These are phyloP conservation scores for Umbelopsis sp. DNA, from an alignment of 192 early-diverging fungal species.

Conservation along the genomic window DNA sequence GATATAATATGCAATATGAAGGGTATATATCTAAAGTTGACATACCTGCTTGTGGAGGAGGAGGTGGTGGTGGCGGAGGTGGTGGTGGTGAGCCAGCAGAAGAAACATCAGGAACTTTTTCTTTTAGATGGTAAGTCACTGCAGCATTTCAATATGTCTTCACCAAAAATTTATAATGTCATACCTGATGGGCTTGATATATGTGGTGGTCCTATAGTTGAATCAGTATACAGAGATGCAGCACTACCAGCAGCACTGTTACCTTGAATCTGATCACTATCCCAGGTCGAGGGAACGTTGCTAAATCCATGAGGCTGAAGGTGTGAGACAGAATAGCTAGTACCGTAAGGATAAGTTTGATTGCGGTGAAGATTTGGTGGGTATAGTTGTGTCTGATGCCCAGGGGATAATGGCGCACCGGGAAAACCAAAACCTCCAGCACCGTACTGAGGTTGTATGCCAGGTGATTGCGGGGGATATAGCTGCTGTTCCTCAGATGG, in stretches of 20 bases:
- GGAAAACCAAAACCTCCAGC: not conserved
- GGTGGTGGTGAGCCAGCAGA: not conserved
- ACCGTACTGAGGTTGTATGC: not conserved
- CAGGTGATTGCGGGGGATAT: not conserved
- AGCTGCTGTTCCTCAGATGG: not conserved
- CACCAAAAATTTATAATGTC: not conserved
- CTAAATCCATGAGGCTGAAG: not conserved
- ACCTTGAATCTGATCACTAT: not conserved
- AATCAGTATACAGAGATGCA: not conserved
- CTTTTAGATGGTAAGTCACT: not conserved
- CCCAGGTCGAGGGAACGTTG: not conserved
- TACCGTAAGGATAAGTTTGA: not conserved
- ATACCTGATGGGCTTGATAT: not conserved
- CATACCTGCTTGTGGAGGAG: slow-evolving; percentile 39
- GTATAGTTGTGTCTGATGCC: not conserved
- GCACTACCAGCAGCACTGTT: not conserved
- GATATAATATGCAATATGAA: too few relatives aligned
- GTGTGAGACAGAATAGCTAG: not conserved
- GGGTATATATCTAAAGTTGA: too few relatives aligned
- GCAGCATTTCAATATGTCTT: not conserved
- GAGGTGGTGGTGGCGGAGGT: slow-evolving; percentile 27
- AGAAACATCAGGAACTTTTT: not conserved
- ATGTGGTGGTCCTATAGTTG: not conserved
- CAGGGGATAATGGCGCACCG: not conserved
- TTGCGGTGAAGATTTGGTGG: not conserved